Percentiles rank a stretch among this genome's conserved stretches.
phyloP scores from a whole-genome alignment of 768 basidiomycete genomes.

The Cyathus striatus region DNA sequence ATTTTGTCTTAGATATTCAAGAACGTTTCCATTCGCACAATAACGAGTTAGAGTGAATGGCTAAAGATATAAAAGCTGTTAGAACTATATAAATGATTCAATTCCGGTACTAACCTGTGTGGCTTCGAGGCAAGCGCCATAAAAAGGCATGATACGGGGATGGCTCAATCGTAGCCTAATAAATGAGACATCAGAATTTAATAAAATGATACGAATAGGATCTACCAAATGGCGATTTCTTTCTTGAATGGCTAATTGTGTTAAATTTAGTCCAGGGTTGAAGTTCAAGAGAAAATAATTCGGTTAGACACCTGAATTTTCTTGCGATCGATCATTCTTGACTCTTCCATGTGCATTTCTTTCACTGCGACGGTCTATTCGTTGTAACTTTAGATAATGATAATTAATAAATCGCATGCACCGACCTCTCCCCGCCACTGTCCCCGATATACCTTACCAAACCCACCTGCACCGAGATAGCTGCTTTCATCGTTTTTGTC shows the following conservation, averaged over 20 bases:
- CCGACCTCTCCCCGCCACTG: slow-evolving; percentile 15
- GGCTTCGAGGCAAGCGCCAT: slow-evolving; percentile 38
- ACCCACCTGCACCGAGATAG: slow-evolving; percentile 18
- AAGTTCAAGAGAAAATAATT: neutral
- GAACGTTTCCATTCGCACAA: slow-evolving; percentile 5
- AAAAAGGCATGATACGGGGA: slow-evolving; percentile 39
- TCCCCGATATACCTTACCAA: slow-evolving; percentile 20
- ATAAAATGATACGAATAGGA: neutral
- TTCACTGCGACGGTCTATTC: slow-evolving; percentile 24
- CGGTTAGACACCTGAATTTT: slow-evolving; percentile 13
- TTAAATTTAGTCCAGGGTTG: neutral
- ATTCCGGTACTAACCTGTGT: slow-evolving; percentile 15
- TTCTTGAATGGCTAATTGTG: slow-evolving; percentile 28
- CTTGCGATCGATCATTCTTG: slow-evolving; percentile 14
- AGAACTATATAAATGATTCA: neutral
- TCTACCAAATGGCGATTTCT: slow-evolving; percentile 37
- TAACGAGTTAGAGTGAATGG: slow-evolving; percentile 6
- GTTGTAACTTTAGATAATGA: neutral
- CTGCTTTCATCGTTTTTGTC: slow-evolving; percentile 9
- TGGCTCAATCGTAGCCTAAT: slow-evolving; percentile 38
- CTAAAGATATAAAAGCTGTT: slow-evolving; percentile 10
- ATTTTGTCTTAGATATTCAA: slow-evolving; percentile 2
- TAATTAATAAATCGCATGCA: neutral
- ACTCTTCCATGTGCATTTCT: slow-evolving; percentile 15
- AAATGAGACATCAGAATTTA: neutral